Percentiles rank a stretch among this genome's conserved stretches.
These are phyloP conservation scores for Rhytidiadelphus loreus DNA, from an alignment of 225 moss, liverwort and hornwort genomes.

Conservation along the genomic window DNA sequence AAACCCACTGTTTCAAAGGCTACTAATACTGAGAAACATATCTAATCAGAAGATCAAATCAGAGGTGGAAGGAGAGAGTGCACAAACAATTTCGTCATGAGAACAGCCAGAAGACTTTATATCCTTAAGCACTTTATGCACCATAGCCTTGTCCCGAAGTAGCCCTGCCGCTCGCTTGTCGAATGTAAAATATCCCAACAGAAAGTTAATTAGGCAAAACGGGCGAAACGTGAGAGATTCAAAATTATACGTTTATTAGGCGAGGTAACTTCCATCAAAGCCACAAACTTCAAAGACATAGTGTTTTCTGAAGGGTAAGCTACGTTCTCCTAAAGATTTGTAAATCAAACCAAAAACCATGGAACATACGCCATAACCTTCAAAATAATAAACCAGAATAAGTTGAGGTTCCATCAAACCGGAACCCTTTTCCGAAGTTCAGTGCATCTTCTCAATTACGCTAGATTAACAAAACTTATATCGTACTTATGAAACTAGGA, in stretches of 20 bases:
- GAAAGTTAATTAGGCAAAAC: background rate
- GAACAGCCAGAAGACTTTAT: constrained; percentile 30
- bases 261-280: background rate
- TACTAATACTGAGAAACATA: background rate
- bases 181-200: constrained; percentile 1
- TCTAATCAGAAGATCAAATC: background rate
- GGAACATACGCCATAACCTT: background rate
- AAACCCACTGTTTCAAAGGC: background rate
- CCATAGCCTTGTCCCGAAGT: constrained; percentile 27
- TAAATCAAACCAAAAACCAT: background rate
- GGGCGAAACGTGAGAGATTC: background rate
- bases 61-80: background rate
- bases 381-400: background rate
- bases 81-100: constrained; percentile 42
- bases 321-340: background rate
- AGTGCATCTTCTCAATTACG: background rate
- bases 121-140: constrained; percentile 35
- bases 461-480: background rate
- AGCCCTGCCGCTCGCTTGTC: constrained; percentile 48
- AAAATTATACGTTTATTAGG: background rate
- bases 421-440: background rate
- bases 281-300: background rate
- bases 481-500: background rate
- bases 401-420: background rate
- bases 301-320: background rate